Base-by-base conservation (phyloP, 768 basidiomycete genomes). In the Gelatoporia subvermispora region DNA sequence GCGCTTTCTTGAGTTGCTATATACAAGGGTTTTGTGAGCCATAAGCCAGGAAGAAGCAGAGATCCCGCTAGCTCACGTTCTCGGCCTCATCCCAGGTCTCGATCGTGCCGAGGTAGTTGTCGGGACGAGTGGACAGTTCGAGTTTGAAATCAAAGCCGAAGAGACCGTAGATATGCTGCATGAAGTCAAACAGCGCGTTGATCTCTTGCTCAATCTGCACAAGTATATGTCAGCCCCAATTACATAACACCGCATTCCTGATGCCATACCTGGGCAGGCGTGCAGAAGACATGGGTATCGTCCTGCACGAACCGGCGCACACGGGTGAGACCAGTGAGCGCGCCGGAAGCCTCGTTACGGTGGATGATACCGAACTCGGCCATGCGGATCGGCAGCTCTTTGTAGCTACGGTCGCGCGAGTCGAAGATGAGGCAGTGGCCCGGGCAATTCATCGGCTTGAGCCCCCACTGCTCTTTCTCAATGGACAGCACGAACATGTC, bases 401-500 rank as follows among this genome's bases (percentile, higher is more conserved):
- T 88, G 72, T 98, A 97, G 52, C 83, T 86, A 53, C 96, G 82
- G 66, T 96, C 94, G 49, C 90, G 78, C 21, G 89, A 87, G 68
- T 93, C 95, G 62, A 98, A 99, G 58, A 99, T 90, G 43, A 98
- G 68, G 67, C 90, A 93, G 65, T 98, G 96, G 4, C 94, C 94
- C 0, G 90, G 96, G 72, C 96, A 98, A 68, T 99, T 99, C 96
- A 99, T 99, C 17, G 96, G 96, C 70, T 98, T 96, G 50, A 98
- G 76, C 0, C 79, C 95, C 82, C 92, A 99, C 62, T 81, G 81
- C 70, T 97, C 93, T 72, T 98, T 97, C 69, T 99, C 96, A 48
- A 97, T 70, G 49, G 94, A 88, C 49, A 98, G 82, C 39, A 76
- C 66, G 72, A 98, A 99, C 96, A 99, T 99, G 69, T 92, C 93